These are phyloP conservation scores for Fusarium foetens DNA, from an alignment of 2,329 filamentous ascomycete species.

Conservation along the genomic window DNA sequence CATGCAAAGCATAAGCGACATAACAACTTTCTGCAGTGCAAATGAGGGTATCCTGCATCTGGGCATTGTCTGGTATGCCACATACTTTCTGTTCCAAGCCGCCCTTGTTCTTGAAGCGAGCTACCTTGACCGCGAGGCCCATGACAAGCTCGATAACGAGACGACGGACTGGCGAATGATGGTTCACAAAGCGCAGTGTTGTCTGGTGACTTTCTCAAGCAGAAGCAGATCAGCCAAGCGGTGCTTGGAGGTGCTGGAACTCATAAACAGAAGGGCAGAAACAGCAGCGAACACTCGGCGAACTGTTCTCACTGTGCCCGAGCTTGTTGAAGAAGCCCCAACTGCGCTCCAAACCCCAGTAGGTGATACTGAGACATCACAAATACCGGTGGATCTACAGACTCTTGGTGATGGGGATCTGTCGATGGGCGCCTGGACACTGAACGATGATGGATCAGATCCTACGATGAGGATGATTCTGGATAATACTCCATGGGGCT, in stretches of 20 bases:
- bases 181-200: not conserved
- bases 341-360: not conserved
- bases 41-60: not conserved
- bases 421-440: not conserved
- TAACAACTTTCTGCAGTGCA: not conserved
- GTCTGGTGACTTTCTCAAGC: not conserved
- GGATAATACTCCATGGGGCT: not conserved
- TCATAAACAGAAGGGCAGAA: not conserved
- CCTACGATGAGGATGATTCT: not conserved
- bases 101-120: not conserved
- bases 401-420: not conserved
- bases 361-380: not conserved
- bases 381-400: not conserved
- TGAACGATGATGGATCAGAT: not conserved
- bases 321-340: not conserved
- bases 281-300: not conserved
- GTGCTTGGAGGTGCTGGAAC: not conserved
- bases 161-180: not conserved
- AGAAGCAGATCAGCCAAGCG: not conserved
- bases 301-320: not conserved
- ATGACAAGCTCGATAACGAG: not conserved
- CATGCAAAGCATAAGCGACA: not conserved
- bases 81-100: not conserved
- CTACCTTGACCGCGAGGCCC: not conserved
- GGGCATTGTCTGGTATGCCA: not conserved